These are phyloP conservation scores for Ilyonectria destructans DNA, from an alignment of 2,329 filamentous ascomycete species.

Conservation along the genomic window DNA sequence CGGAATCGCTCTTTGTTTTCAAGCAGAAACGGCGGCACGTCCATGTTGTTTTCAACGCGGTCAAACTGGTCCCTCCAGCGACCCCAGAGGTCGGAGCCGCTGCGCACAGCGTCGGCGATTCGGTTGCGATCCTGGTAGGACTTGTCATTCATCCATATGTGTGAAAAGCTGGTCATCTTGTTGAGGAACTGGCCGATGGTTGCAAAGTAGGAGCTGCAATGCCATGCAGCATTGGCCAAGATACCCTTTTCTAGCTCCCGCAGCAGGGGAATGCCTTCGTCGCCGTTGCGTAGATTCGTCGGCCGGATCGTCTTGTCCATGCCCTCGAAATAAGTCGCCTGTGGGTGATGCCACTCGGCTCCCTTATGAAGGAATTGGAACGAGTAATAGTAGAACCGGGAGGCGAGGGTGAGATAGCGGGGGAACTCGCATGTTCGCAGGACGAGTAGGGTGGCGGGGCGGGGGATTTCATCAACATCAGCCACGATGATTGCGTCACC, in stretches of 20 bases:
- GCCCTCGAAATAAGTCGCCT: slow-evolving; percentile 69
- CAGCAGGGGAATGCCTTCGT: slow-evolving; percentile 58
- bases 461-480: slow-evolving; percentile 74
- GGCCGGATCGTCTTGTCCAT: slow-evolving; percentile 65
- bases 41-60: slow-evolving; percentile 65
- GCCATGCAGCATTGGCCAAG: slow-evolving; percentile 70
- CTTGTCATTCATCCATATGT: slow-evolving; percentile 67
- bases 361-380: slow-evolving; percentile 66
- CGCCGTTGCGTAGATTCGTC: slow-evolving; percentile 67
- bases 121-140: slow-evolving; percentile 63
- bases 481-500: slow-evolving; percentile 73
- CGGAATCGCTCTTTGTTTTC: slow-evolving; percentile 58
- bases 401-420: slow-evolving; percentile 66
- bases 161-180: slow-evolving; percentile 72
- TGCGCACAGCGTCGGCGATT: slow-evolving; percentile 67
- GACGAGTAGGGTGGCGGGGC: slow-evolving; percentile 64
- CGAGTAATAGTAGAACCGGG: slow-evolving; percentile 71
- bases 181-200: slow-evolving; percentile 69
- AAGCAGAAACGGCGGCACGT: slow-evolving; percentile 67
- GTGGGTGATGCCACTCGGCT: slow-evolving; percentile 69
- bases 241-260: slow-evolving; percentile 61
- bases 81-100: slow-evolving; percentile 72
- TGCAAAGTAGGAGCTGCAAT: slow-evolving; percentile 74
- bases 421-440: slow-evolving; percentile 69
- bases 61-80: slow-evolving; percentile 64